Conservation (phyloP, 192 early-diverging fungal species). For the Coemansia sp. region DNA sequence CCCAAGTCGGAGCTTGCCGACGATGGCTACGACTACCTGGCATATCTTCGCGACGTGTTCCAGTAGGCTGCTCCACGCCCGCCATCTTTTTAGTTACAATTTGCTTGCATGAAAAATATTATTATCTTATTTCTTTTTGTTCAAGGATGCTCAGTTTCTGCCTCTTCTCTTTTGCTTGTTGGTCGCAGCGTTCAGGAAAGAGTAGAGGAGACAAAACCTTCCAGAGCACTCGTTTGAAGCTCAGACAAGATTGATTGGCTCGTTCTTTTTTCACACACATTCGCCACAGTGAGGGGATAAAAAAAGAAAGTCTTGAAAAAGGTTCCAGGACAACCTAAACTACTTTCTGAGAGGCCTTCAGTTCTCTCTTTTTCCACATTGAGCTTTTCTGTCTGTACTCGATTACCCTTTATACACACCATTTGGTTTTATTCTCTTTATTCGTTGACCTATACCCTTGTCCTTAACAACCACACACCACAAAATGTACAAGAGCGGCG, state of each 20-base stretch:
- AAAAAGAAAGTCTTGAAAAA: background rate
- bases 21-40: slow-evolving; percentile 77
- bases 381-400: slow-evolving; percentile 2
- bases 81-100: background rate
- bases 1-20: slow-evolving; percentile 55
- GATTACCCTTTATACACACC: slow-evolving; percentile 6
- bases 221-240: too few relatives aligned
- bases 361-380: background rate
- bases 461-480: background rate
- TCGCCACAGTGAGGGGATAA: too few relatives aligned
- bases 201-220: too few relatives aligned
- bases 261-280: too few relatives aligned
- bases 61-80: slow-evolving; percentile 4
- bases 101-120: slow-evolving; percentile 5
- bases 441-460: slow-evolving; percentile 1
- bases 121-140: background rate
- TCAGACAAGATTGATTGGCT: too few relatives aligned
- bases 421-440: slow-evolving; percentile 15
- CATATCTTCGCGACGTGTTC: slow-evolving; percentile 61
- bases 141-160: too few relatives aligned
- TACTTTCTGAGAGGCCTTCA: background rate
- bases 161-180: too few relatives aligned
- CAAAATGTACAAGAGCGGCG: slow-evolving; percentile 57
- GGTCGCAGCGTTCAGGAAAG: too few relatives aligned
- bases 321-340: background rate